These are phyloP conservation scores for Suillus tomentosus DNA, from an alignment of 768 basidiomycete genomes.

Conservation along the genomic window DNA sequence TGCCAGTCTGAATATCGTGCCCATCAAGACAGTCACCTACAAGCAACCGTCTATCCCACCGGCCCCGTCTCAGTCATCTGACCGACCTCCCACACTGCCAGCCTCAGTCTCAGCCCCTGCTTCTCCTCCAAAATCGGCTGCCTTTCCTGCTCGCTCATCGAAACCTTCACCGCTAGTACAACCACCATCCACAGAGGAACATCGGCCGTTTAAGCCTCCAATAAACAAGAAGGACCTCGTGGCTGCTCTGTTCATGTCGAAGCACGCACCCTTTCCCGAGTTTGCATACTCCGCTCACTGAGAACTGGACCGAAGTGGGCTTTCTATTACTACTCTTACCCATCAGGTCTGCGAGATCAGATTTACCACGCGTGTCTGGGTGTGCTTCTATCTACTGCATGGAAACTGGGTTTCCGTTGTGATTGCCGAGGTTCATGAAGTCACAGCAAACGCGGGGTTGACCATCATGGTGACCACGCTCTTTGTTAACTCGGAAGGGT, in stretches of 20 bases:
- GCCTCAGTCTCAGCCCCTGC: not conserved
- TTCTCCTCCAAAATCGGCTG: conserved; percentile 17
- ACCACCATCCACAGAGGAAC: conserved; percentile 25
- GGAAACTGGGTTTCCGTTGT: no score
- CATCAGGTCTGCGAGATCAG: no score
- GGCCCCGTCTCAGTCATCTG: conserved; percentile 17
- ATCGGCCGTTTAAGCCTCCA: conserved; percentile 39
- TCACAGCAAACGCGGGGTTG: no score
- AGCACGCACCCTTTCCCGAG: conserved; percentile 62
- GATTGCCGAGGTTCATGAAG: no score
- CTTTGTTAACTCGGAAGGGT: conserved; percentile 26
- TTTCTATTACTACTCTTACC: no score
- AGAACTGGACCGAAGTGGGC: no score
- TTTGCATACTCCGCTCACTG: no score
- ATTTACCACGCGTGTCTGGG: no score
- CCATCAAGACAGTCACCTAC: conserved; percentile 47
- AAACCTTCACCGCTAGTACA: conserved; percentile 10
- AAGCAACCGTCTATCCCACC: conserved; percentile 33
- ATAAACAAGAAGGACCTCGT: conserved; percentile 64
- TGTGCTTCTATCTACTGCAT: no score
- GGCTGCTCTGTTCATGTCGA: conserved; percentile 69
- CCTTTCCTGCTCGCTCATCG: conserved; percentile 33
- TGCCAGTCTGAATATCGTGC: no score
- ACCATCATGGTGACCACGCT: conserved; percentile 42
- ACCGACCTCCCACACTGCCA: not conserved